A percentile compares a stretch with the other conserved stretches of the same genome.
Evolutionary conservation across 2,329 filamentous ascomycete species (phyloP).

Genomic region (Sporothrix pseudoabietina): DNA sequence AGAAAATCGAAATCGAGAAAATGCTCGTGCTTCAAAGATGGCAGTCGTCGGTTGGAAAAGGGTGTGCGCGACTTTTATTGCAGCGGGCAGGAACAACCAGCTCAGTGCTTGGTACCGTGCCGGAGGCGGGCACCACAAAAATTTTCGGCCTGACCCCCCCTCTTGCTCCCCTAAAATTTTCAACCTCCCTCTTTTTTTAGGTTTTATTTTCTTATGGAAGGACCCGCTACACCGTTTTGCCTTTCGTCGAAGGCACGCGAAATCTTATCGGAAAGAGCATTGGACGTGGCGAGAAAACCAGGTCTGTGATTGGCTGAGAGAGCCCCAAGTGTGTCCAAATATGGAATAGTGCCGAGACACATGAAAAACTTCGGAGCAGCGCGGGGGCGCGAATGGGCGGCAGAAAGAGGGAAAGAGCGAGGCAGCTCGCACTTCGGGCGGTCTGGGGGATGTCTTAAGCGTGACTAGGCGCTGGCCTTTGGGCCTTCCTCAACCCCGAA

Average conservation of each 20-base stretch:
- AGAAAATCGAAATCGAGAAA: not conserved
- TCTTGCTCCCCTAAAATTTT: slow-evolving; percentile 19
- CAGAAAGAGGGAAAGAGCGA: slow-evolving; percentile 1
- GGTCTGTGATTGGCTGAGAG: slow-evolving; percentile 26
- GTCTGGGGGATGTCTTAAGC: slow-evolving; percentile 19
- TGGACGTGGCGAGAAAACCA: slow-evolving; percentile 31
- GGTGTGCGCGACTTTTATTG: slow-evolving; percentile 26
- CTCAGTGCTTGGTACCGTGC: not conserved
- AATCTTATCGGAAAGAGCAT: slow-evolving; percentile 37
- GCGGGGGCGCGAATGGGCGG: not conserved
- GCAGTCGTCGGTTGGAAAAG: slow-evolving; percentile 11
- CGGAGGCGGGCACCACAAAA: slow-evolving; percentile 15
- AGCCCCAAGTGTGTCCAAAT: not conserved
- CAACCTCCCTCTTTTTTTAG: slow-evolving; percentile 22
- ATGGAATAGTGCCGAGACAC: slow-evolving; percentile 16
- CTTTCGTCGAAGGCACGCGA: slow-evolving; percentile 33
- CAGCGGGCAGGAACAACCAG: not conserved
- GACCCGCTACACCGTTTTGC: slow-evolving; percentile 14
- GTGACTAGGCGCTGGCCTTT: not conserved
- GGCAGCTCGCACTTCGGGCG: not conserved
- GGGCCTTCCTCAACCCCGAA: slow-evolving; percentile 22
- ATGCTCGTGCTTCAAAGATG: not conserved
- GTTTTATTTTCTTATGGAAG: not conserved
- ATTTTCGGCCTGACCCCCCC: slow-evolving; percentile 16
- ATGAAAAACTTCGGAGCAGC: slow-evolving; percentile 33